phyloP scores from a whole-genome alignment of 352 stramenopile genomes.

The Globisporangium abappressorium region DNA sequence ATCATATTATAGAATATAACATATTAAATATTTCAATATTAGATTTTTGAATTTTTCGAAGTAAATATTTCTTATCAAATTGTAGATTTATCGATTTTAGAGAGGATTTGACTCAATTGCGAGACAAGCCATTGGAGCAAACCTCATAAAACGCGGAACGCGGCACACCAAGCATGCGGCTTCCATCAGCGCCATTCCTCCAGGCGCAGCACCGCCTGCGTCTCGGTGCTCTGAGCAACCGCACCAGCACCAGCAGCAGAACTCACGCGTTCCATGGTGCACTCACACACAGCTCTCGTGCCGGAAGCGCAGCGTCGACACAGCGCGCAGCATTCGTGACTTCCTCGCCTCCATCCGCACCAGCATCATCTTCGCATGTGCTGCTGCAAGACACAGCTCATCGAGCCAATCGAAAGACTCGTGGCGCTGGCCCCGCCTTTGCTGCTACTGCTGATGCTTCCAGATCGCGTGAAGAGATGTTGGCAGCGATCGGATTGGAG shows the following conservation, averaged over 20 bases:
- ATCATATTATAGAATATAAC: background rate
- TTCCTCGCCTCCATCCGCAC: background rate
- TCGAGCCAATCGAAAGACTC: background rate
- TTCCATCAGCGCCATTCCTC: background rate
- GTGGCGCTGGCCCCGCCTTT: background rate
- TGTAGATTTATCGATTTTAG: background rate
- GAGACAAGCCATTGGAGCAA: slow-evolving; percentile 1
- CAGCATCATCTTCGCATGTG: background rate
- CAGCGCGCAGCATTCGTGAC: slow-evolving; percentile 7
- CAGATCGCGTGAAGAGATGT: background rate
- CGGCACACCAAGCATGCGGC: slow-evolving; percentile 7
- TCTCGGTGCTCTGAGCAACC: background rate
- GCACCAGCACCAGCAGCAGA: background rate
- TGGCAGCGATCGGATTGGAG: slow-evolving; percentile 13
- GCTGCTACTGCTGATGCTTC: background rate
- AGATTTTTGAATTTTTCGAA: too few species aligned
- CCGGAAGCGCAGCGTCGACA: background rate
- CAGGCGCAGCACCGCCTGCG: slow-evolving; percentile 5
- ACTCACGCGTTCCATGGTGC: background rate
- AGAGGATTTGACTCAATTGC: background rate
- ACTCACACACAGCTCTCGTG: background rate
- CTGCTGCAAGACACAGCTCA: slow-evolving; percentile 4
- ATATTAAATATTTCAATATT: too few species aligned
- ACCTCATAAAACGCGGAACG: background rate
- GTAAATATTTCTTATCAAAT: too few species aligned